Evolutionary conservation across 371 early-diverging fungal genomes (phyloP), one percentile per base, ranked within the genome.

Genomic region (Haplosporangium sp.): DNA sequence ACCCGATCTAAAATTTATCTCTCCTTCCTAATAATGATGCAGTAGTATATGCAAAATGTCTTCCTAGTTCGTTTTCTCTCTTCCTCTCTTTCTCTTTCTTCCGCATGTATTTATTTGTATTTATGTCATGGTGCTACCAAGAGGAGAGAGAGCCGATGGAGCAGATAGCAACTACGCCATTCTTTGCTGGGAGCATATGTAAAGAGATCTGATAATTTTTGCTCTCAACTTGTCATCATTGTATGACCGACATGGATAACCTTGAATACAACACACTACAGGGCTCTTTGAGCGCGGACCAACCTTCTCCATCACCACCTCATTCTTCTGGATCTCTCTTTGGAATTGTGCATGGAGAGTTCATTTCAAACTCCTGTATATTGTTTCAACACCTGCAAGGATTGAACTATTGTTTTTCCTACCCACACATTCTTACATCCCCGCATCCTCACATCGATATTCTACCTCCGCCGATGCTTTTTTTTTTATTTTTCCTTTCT

Each of bases 211-310:
- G 27, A 27, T 27, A 27, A 20, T 45, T 17, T 39, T 62, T 63
- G 63, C 63, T 63, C 63, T 63, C 63, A 50, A 50, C 19, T 34
- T 63, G 35, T 9, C 48, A 52, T 38, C 19, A 37, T 50, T 63
- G 48, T 63, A 63, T 63, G 48, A 52, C 63, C 37, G 37, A 17
- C 61, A 13, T n/a, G 52, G 47, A 63, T 50, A 63, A 50, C 63
- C 63, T 63, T 50, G 63, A 63, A 63, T 63, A 34, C 50, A 50
- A 50, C 50, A 17, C 5, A 42, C 42, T 10, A 42, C 42, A 42
- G 42, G 13, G 50, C 50, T 50, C 50, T 37, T 6, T 10, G 11
- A 50, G 52, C 52, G 63, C 63, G 50, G 63, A 50, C 60, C 60
- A 60, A 39, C 60, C 17, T 60, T 20, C n/a, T n/a, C n/a, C 38